Conservation (phyloP, 495 filamentous ascomycete species). For the Aspergillus panamensis region DNA sequence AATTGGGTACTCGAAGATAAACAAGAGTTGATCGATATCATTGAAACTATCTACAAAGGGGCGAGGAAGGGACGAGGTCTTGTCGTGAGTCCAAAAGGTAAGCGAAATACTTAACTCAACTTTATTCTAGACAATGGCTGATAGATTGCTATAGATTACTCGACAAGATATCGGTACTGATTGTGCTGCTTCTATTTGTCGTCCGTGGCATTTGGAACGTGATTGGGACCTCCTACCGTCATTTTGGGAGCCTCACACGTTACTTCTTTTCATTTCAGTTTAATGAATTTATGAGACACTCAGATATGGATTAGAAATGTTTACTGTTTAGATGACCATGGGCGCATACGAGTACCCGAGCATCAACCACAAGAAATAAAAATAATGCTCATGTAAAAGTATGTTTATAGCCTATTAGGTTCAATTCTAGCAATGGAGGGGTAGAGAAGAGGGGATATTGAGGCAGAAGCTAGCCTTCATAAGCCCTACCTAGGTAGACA, state of each 20-base stretch:
- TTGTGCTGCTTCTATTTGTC: slow-evolving; percentile 4
- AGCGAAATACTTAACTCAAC: slow-evolving; percentile 1
- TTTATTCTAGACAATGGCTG: slow-evolving; percentile 6
- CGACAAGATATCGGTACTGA: slow-evolving; percentile 77
- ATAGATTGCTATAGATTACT: slow-evolving; percentile 58
- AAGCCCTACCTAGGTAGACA: too few species aligned
- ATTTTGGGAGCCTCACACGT: neutral
- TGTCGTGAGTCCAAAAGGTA: slow-evolving; percentile 89
- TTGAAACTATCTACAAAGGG: slow-evolving; percentile 95
- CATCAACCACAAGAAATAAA: too few species aligned
- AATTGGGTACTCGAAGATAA: slow-evolving; percentile 98
- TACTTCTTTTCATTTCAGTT: neutral
- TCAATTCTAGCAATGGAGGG: neutral
- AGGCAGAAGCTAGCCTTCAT: too few species aligned
- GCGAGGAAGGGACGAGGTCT: slow-evolving; percentile 96
- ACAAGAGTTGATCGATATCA: slow-evolving; percentile 97
- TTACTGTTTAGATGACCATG: neutral
- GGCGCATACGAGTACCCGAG: neutral
- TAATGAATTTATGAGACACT: slow-evolving; percentile 16
- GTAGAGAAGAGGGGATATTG: too few species aligned
- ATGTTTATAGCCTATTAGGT: neutral
- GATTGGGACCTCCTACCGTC: neutral
- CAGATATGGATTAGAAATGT: neutral
- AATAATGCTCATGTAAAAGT: too few species aligned
- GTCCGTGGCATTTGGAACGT: neutral